Conservation (phyloP, 106 monocot species). For the Vanilla planifolia region DNA sequence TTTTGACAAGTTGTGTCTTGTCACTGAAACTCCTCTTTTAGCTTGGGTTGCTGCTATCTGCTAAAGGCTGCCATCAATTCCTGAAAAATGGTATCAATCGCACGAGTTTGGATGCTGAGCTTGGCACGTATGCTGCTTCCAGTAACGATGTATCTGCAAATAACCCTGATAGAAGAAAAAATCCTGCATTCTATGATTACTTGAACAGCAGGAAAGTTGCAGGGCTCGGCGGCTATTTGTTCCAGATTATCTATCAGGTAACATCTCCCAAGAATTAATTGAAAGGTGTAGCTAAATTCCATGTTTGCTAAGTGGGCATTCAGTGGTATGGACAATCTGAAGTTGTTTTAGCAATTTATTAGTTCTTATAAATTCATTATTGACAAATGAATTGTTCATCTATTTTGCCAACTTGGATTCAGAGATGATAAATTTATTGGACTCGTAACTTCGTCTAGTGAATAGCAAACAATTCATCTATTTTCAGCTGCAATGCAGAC, state of each 20-base stretch:
- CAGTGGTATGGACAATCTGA: no score
- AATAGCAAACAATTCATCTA: no score
- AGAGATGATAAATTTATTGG: no score
- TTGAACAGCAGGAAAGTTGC: slow-evolving; percentile 28
- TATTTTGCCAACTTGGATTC: no score
- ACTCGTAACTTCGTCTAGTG: no score
- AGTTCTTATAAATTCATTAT: no score
- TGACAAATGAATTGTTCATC: no score
- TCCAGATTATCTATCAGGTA: slow-evolving; percentile 97
- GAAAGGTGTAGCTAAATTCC: no score
- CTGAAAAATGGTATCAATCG: slow-evolving; percentile 15
- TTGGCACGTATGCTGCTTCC: slow-evolving; percentile 25
- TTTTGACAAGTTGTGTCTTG: background rate
- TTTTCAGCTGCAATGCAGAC: no score
- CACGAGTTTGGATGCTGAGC: slow-evolving; percentile 38
- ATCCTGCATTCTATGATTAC: slow-evolving; percentile 12
- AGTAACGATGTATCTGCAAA: slow-evolving; percentile 17
- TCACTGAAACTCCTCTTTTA: slow-evolving; percentile 14
- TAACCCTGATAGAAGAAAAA: slow-evolving; percentile 11
- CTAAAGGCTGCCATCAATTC: slow-evolving; percentile 68
- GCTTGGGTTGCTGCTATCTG: slow-evolving; percentile 77
- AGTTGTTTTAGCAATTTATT: no score
- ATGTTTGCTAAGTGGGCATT: no score
- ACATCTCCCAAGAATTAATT: no score
- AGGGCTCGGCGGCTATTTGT: slow-evolving; percentile 67